Conservation (phyloP, 768 basidiomycete genomes). For the Calocera viscosa region DNA sequence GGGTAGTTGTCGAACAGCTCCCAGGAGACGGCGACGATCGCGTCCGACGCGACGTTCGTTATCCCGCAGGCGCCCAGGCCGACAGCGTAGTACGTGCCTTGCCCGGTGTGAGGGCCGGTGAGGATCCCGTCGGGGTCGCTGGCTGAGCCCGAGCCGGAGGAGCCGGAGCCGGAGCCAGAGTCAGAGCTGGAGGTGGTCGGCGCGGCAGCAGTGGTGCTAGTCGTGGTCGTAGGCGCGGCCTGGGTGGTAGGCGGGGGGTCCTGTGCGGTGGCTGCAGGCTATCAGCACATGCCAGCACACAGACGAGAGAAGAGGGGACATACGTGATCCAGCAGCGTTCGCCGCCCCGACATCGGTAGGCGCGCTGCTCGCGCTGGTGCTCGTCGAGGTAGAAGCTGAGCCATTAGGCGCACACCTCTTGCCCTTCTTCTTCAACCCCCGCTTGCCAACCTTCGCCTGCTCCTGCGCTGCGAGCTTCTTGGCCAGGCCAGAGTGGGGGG, state of each 20-base stretch:
- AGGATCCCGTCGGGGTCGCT: constrained; percentile 31
- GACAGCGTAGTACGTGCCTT: constrained; percentile 44
- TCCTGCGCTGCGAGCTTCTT: background rate
- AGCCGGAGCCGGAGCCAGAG: constrained; percentile 12
- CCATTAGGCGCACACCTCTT: background rate
- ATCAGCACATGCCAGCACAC: background rate
- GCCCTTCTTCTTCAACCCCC: background rate
- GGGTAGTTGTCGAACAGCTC: constrained; percentile 47
- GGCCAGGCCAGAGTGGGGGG: background rate
- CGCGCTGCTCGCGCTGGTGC: background rate
- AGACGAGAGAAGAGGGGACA: background rate
- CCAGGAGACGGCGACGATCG: constrained; percentile 48
- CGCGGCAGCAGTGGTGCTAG: constrained; percentile 12
- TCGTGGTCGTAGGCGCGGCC: constrained; percentile 18
- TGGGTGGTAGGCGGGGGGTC: constrained; percentile 17
- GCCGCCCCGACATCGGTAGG: background rate
- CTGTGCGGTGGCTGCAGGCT: background rate
- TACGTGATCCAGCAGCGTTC: background rate
- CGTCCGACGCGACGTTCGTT: constrained; percentile 38
- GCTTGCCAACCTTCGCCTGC: background rate
- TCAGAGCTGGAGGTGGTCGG: constrained; percentile 10
- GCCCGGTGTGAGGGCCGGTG: constrained; percentile 38
- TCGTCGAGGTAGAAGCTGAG: background rate
- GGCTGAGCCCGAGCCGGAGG: constrained; percentile 11
- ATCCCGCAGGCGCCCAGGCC: constrained; percentile 57